Base-by-base conservation (phyloP, 164 flowering plant species). In the Vitis riparia region DNA sequence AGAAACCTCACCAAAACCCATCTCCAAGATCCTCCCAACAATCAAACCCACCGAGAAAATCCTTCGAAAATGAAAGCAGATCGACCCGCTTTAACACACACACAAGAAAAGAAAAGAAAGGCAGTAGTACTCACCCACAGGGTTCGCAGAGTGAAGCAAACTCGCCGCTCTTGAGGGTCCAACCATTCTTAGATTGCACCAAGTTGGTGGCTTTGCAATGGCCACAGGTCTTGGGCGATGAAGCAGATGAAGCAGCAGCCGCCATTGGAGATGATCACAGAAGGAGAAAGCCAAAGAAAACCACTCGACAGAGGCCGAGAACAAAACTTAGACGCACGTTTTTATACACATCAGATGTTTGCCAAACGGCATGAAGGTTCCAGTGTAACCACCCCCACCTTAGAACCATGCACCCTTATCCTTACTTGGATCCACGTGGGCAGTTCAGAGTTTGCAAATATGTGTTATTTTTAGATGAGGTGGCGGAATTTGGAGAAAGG, bases 61-160 rank as follows among this genome's bases (percentile, higher is more conserved):
- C 6, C 6, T 11, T n/a, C 56, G 6, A 53, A 14, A 53, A 53
- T 11, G 0, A 53, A 14, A 11, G n/a, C 0, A 12, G 1, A 53
- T 13, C 5, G 14, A 53, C 16, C 14, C 14, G 13, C 53, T 52
- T 66, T 32, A 11, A 53, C 32, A 37, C 11, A 66, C 5, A 37
- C 1, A 3, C 6, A 11, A 11, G 19, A 62, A 23, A 17, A 62
- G 30, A 30, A 30, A 62, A 44, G 17, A 44, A 51, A 52, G 23
- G 11, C n/a, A 15, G 12, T 16, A 56, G 23, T 11, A 51, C 68
- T 17, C 11, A 71, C 73, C 55, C 55, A 68, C 73, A 71, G 12
- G 12, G 61, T 2, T 12, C 29, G 29, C 73, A 71, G 9, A 71
- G 73, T 63, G 2, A 9, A 17, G 63, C 53, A 4, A 63, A 71